These are phyloP conservation scores for Coelastrella sp. DNA, from an alignment of 139 green algal genomes.

Conservation along the genomic window DNA sequence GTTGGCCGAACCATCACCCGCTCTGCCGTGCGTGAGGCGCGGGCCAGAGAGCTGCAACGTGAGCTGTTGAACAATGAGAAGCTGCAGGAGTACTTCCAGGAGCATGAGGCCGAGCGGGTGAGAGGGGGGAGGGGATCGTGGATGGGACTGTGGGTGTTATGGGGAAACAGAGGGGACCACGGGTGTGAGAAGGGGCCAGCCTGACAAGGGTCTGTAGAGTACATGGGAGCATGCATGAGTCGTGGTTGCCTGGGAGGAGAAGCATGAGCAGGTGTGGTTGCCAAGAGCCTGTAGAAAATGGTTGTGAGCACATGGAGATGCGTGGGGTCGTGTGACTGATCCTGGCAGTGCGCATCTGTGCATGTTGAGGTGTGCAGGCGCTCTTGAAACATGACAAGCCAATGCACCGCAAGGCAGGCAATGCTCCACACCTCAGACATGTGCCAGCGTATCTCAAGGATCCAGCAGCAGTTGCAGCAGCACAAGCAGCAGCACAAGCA, in stretches of 20 bases:
- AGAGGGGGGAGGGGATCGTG: not conserved
- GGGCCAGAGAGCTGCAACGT: conserved; percentile 86
- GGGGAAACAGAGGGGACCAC: not conserved
- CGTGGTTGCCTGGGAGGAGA: too few species aligned
- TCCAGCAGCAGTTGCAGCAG: conserved; percentile 43
- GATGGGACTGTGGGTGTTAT: not conserved
- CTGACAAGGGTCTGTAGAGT: not conserved
- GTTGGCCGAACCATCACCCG: conserved; percentile 83
- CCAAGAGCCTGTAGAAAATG: not conserved
- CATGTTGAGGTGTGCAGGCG: conserved; percentile 19
- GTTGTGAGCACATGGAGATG: not conserved
- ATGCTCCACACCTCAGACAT: conserved; percentile 81
- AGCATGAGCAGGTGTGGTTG: not conserved
- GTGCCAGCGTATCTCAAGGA: conserved; percentile 84
- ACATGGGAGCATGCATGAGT: too few species aligned
- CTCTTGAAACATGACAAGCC: conserved; percentile 90
- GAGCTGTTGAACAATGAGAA: conserved; percentile 91
- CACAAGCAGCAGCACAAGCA: conserved; percentile 1
- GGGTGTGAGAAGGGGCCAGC: not conserved
- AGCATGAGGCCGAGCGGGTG: conserved; percentile 75
- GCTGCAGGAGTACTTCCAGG: conserved; percentile 88
- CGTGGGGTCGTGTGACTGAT: not conserved
- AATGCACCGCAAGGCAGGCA: conserved; percentile 63
- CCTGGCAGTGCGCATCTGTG: not conserved
- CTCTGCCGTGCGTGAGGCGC: conserved; percentile 82